Evolutionary conservation across 495 filamentous ascomycete genomes (phyloP), one percentile per base, ranked within the genome.

Genomic region (Staphylotrichum longicolle): DNA sequence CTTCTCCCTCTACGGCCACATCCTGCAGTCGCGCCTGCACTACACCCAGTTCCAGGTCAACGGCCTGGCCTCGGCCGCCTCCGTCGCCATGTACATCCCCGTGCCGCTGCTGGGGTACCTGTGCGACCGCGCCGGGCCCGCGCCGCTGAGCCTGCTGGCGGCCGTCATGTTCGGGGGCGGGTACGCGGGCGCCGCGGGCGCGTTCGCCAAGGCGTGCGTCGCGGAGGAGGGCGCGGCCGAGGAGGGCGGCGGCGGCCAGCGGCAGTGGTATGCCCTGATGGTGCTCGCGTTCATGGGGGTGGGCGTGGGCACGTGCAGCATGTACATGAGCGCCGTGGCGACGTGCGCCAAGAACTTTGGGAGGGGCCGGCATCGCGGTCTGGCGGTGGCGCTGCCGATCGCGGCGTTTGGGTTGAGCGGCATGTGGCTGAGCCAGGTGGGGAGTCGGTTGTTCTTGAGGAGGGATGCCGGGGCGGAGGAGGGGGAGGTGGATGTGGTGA

Each of bases 331-430:
- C 41, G 89, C 90, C 0, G 88, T 98, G 35, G 91, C 94, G 30
- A 96, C 93, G 3, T 96, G 91, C 62, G 94, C 93, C 32, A 98
- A 98, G 84, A 98, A 96, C 74, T 97, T 98, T 72, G 91, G 93
- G 20, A 80, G 87, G 44, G 90, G 92, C 4, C 91, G 88, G 69
- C 85, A 95, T 66, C 89, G 91, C 70, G 93, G 94, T 0, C 72
- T 98, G 58, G 92, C 95, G 68, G 77, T 98, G 56, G 93, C 93
- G 30, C 74, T 90, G 54, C 94, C 94, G 7, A 97, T 98, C 77
- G 91, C 94, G 0, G 85, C 88, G 3, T 96, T 96, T 70, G 94
- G 94, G 10, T 74, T 98, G 51, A 96, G 93, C 66, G 89, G 91
- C 5, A 90, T 98, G 89, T 96, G 93, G 88, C 82, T 90, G 77